Evolutionary conservation across 805 yeast genomes (phyloP).

Genomic region (Barnettozyma californica): DNA sequence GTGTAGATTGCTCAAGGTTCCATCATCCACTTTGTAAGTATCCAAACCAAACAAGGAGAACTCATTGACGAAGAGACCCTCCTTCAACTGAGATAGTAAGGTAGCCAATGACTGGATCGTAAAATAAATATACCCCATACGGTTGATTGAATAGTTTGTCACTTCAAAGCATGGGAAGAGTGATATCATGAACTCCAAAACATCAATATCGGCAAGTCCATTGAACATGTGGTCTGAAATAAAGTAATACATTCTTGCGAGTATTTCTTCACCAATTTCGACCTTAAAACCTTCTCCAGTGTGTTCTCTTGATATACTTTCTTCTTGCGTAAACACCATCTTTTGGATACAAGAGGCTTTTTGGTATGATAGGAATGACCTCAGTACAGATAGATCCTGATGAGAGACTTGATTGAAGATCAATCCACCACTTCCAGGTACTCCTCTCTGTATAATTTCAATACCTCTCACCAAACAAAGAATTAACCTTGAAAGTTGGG

Average conservation of each 20-base stretch:
- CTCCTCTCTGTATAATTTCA: constrained; percentile 62
- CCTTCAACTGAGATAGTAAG: constrained; percentile 20
- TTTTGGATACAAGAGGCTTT: not conserved
- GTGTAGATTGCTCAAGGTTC: constrained; percentile 5
- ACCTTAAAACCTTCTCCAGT: not conserved
- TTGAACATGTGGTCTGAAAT: constrained; percentile 30
- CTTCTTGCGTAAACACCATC: constrained; percentile 35
- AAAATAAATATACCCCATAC: constrained; percentile 45
- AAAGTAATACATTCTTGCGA: constrained; percentile 32
- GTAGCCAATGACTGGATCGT: constrained; percentile 40
- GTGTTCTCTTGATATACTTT: not conserved
- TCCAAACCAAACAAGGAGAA: constrained; percentile 34
- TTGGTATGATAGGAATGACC: constrained; percentile 24
- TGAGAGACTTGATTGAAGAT: constrained; percentile 55
- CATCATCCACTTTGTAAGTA: constrained; percentile 10
- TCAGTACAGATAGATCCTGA: constrained; percentile 53
- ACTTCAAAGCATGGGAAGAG: constrained; percentile 42
- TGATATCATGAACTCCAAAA: constrained; percentile 47
- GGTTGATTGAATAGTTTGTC: constrained; percentile 42
- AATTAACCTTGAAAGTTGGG: constrained; percentile 31
- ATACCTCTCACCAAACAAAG: constrained; percentile 55
- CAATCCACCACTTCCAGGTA: constrained; percentile 32
- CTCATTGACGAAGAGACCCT: constrained; percentile 25
- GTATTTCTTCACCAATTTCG: constrained; percentile 7
- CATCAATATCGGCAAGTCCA: constrained; percentile 39